Percentiles rank a stretch among this genome's conserved stretches.
Evolutionary conservation across 495 filamentous ascomycete species (phyloP).

Genomic region (Xylaria venustula): DNA sequence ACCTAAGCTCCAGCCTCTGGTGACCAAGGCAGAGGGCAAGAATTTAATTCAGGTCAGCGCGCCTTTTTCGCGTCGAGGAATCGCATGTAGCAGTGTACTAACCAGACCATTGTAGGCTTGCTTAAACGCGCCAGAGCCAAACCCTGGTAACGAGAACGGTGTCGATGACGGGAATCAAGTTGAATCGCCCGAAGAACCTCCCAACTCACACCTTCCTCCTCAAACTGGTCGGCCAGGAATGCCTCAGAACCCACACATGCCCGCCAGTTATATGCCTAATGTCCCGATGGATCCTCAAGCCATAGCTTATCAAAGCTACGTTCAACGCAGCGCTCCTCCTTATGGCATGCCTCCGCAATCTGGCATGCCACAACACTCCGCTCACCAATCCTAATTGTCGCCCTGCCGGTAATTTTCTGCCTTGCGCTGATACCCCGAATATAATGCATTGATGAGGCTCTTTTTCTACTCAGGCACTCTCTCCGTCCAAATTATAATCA

Average conservation of each 20-base stretch:
- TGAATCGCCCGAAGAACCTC: constrained; percentile 63
- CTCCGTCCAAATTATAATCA: constrained; percentile 30
- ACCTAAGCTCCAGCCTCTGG: constrained; percentile 96
- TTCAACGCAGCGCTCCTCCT: constrained; percentile 44
- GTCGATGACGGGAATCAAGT: constrained; percentile 68
- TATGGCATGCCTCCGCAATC: constrained; percentile 54
- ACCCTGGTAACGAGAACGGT: constrained; percentile 82
- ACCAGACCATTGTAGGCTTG: constrained; percentile 66
- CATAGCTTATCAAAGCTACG: constrained; percentile 61
- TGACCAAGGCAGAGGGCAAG: constrained; percentile 99
- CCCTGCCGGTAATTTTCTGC: constrained; percentile 31
- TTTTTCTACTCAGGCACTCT: constrained; percentile 35
- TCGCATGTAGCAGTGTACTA: constrained; percentile 2
- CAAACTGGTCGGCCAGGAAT: constrained; percentile 52
- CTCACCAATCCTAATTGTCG: constrained; percentile 41
- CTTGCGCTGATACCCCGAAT: constrained; percentile 50
- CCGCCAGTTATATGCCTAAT: constrained; percentile 48
- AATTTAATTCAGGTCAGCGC: constrained; percentile 92
- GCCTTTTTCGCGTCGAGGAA: constrained; percentile 7
- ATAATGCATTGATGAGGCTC: constrained; percentile 50
- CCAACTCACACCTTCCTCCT: constrained; percentile 57
- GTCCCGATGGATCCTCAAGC: constrained; percentile 58
- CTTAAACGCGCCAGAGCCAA: constrained; percentile 94
- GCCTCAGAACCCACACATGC: constrained; percentile 51
- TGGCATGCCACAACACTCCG: constrained; percentile 54